phyloP scores from a whole-genome alignment of 768 basidiomycete genomes.

The Leucogyrophana mollusca region DNA sequence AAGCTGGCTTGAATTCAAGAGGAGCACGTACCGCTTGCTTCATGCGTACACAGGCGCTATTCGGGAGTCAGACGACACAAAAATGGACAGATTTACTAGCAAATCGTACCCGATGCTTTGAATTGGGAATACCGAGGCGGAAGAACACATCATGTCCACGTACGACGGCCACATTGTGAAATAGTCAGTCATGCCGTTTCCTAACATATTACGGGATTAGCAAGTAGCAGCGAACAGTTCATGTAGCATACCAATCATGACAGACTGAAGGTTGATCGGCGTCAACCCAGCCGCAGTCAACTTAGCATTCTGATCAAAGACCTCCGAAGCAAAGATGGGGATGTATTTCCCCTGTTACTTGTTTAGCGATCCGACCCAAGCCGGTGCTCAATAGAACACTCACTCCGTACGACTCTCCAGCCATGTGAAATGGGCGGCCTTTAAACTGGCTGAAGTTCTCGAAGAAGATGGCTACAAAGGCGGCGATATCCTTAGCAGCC shows the following conservation, averaged over 20 bases:
- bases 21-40: constrained; percentile 35
- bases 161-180: constrained; percentile 38
- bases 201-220: constrained; percentile 13
- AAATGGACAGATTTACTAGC: no score
- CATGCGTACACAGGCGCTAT: constrained; percentile 42
- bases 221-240: neutral
- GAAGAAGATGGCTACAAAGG: constrained; percentile 72
- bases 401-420: constrained; percentile 57
- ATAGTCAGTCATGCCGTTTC: constrained; percentile 46
- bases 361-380: neutral
- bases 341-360: constrained; percentile 46
- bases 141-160: constrained; percentile 56
- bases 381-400: constrained; percentile 6
- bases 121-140: constrained; percentile 46
- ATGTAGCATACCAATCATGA: constrained; percentile 43
- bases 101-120: constrained; percentile 42
- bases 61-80: constrained; percentile 3
- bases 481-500: constrained; percentile 68
- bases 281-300: constrained; percentile 43
- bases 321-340: constrained; percentile 46
- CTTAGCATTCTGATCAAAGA: constrained; percentile 47
- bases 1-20: neutral
- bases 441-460: constrained; percentile 72
- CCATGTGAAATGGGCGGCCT: constrained; percentile 61
- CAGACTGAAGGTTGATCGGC: constrained; percentile 48